Conservation (phyloP, 1,284 basidiomycete genomes). For the Cryptococcus sp. region DNA sequence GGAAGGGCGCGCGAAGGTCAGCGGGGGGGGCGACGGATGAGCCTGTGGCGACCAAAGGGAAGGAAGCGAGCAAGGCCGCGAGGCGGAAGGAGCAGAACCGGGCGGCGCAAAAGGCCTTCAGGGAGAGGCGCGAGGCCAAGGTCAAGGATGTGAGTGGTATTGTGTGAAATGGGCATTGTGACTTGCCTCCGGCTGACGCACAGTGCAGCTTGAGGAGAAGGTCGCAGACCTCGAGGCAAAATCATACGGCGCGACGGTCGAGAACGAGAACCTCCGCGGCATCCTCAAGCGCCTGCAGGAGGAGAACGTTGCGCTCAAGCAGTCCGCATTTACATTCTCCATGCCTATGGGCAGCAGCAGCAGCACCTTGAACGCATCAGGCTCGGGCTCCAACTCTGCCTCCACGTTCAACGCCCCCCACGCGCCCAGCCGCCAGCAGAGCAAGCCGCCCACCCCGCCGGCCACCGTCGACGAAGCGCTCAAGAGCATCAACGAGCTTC, state of each 20-base stretch:
- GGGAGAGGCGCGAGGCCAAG: slow-evolving; percentile 49
- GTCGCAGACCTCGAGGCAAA: slow-evolving; percentile 47
- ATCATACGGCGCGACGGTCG: slow-evolving; percentile 43
- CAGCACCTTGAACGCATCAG: neutral
- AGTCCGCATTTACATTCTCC: slow-evolving; percentile 48
- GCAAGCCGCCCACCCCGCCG: slow-evolving; percentile 42
- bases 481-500: slow-evolving; percentile 33
- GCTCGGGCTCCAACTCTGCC: too few species aligned
- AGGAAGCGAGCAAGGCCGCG: slow-evolving; percentile 39
- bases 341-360: slow-evolving; percentile 37
- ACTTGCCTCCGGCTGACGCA: slow-evolving; percentile 8
- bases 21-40: slow-evolving; percentile 10
- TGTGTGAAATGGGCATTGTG: neutral
- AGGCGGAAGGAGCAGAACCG: slow-evolving; percentile 51
- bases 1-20: slow-evolving; percentile 33
- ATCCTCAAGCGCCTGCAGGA: slow-evolving; percentile 49
- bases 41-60: slow-evolving; percentile 3
- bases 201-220: slow-evolving; percentile 48
- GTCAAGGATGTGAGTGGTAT: slow-evolving; percentile 46
- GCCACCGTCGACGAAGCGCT: slow-evolving; percentile 33
- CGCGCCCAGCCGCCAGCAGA: slow-evolving; percentile 13
- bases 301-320: slow-evolving; percentile 49
- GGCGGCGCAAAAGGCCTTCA: slow-evolving; percentile 51
- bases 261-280: slow-evolving; percentile 50
- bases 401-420: slow-evolving; percentile 1